A percentile compares a stretch with the other conserved stretches of the same genome.
These are phyloP conservation scores for Penicillium longicatenatum DNA, from an alignment of 495 filamentous ascomycete species.

Conservation along the genomic window DNA sequence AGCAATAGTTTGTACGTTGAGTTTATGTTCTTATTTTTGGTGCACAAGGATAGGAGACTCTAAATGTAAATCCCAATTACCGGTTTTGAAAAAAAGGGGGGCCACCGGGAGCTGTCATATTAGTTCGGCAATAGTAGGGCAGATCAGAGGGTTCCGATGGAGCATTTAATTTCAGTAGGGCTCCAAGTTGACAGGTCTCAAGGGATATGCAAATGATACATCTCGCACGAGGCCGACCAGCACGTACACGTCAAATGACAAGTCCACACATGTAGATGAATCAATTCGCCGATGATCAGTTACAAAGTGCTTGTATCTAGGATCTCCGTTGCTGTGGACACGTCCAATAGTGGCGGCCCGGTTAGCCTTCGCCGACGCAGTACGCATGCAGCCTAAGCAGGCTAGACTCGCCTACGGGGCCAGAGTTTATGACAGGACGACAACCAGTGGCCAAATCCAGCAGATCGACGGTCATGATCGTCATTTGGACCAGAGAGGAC, in stretches of 20 bases:
- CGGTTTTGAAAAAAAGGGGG: neutral
- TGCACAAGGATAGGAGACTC: neutral
- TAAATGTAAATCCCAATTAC: neutral
- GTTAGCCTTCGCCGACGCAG: neutral
- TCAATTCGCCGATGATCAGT: neutral
- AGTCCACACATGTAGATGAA: neutral
- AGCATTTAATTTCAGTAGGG: conserved; percentile 15
- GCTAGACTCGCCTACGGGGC: neutral
- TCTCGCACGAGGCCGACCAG: neutral
- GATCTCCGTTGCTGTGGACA: neutral
- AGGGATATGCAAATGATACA: conserved; percentile 2
- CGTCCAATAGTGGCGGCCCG: neutral
- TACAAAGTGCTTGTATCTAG: neutral
- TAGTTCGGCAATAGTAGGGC: conserved; percentile 4
- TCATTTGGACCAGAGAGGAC: neutral
- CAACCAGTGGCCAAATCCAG: neutral
- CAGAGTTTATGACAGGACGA: neutral
- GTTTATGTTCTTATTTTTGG: neutral
- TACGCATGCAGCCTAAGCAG: neutral
- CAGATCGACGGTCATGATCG: neutral
- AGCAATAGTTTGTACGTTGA: neutral
- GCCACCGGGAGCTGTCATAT: neutral
- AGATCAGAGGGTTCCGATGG: neutral
- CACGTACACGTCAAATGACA: neutral
- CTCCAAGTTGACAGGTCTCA: conserved; percentile 18